A percentile compares a stretch with the other conserved stretches of the same genome.
phyloP scores from a whole-genome alignment of 495 filamentous ascomycete genomes.

The Parathielavia hyrcaniae region DNA sequence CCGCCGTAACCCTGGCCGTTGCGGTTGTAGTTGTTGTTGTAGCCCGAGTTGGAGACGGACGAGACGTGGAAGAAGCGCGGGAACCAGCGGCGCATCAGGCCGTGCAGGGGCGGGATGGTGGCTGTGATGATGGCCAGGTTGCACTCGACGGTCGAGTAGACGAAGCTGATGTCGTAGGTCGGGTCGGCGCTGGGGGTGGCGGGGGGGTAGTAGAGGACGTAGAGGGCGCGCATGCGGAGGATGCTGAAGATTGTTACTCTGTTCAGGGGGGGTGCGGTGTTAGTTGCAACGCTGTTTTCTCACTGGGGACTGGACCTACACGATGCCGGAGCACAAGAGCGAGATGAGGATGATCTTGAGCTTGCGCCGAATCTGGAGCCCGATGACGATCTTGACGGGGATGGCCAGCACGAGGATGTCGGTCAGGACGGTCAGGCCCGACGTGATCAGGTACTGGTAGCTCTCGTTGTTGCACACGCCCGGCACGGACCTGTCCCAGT shows the following conservation, averaged over 20 bases:
- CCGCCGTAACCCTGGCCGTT: no score
- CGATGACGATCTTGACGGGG: constrained; percentile 44
- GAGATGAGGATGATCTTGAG: constrained; percentile 42
- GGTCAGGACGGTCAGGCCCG: constrained; percentile 42
- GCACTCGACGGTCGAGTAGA: constrained; percentile 38
- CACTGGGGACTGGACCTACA: constrained; percentile 27
- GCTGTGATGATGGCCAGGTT: constrained; percentile 41
- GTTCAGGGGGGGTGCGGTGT: background rate
- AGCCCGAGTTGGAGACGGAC: background rate
- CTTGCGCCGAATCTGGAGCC: constrained; percentile 40
- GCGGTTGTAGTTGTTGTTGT: background rate
- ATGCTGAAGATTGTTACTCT: constrained; percentile 37
- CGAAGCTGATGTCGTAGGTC: constrained; percentile 33
- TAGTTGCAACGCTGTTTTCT: no score
- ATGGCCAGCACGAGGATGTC: constrained; percentile 45
- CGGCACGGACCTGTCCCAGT: constrained; percentile 37
- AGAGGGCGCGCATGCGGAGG: constrained; percentile 20
- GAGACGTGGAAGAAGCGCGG: constrained; percentile 14
- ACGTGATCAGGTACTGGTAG: constrained; percentile 41
- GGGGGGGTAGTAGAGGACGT: constrained; percentile 16
- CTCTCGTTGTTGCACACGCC: constrained; percentile 41
- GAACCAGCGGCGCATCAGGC: constrained; percentile 21
- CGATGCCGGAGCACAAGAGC: constrained; percentile 39
- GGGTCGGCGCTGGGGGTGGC: constrained; percentile 13
- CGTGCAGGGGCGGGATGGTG: constrained; percentile 22